Evolutionary conservation across 2,329 filamentous ascomycete species (phyloP).

Genomic region (Colletotrichum phormii): DNA sequence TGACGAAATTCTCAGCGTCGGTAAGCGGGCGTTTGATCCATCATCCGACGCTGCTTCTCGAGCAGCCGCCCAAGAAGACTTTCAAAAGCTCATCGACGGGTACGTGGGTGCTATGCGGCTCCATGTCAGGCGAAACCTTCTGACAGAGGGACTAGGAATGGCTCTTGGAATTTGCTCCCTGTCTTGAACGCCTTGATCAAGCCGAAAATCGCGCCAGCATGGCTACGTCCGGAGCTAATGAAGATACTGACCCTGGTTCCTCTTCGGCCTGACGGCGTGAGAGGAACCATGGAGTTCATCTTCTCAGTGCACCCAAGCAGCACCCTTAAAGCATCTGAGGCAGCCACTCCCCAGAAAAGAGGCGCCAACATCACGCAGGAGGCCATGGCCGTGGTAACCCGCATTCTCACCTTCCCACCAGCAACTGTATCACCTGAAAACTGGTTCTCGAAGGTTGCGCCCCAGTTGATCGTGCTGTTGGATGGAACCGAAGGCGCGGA

Average conservation of each 20-base stretch:
- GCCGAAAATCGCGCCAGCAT: constrained; percentile 67
- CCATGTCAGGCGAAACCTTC: constrained; percentile 39
- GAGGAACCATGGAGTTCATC: constrained; percentile 77
- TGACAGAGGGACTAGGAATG: constrained; percentile 29
- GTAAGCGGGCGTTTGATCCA: constrained; percentile 63
- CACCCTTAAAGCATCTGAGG: constrained; percentile 52
- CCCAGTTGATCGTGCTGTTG: constrained; percentile 71
- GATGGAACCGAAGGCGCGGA: constrained; percentile 70
- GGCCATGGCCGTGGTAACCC: constrained; percentile 72
- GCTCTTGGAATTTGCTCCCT: constrained; percentile 68
- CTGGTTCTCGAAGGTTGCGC: constrained; percentile 72
- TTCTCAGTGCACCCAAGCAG: constrained; percentile 74
- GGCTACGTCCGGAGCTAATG: constrained; percentile 69
- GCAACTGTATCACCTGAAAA: constrained; percentile 61
- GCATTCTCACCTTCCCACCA: constrained; percentile 71
- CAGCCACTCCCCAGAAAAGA: constrained; percentile 60
- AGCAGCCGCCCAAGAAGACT: constrained; percentile 50
- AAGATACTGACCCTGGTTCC: constrained; percentile 70
- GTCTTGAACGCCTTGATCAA: constrained; percentile 73
- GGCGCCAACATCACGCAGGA: constrained; percentile 76
- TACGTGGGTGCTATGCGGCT: constrained; percentile 42
- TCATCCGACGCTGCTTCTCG: constrained; percentile 47
- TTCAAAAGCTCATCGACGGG: constrained; percentile 62
- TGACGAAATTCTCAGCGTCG: constrained; percentile 52
- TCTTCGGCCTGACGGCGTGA: constrained; percentile 71